These are phyloP conservation scores for Suillus cothurnatus DNA, from an alignment of 768 basidiomycete genomes.

Conservation along the genomic window DNA sequence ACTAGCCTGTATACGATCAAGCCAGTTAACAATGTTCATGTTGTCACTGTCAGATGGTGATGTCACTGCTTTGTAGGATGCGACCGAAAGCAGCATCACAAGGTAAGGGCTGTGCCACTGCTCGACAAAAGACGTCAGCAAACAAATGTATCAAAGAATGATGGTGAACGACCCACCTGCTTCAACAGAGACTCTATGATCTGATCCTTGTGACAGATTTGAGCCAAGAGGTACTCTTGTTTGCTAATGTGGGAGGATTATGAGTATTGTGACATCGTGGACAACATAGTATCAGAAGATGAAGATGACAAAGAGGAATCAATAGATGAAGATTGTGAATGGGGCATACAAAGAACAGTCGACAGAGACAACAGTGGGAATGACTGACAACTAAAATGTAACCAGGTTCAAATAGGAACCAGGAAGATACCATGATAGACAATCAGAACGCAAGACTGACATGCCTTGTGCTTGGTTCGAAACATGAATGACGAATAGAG, in stretches of 20 bases:
- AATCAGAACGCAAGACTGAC: not conserved
- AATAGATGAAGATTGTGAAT: constrained; percentile 22
- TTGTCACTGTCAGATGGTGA: constrained; percentile 75
- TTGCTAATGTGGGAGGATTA: constrained; percentile 54
- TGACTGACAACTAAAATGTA: not conserved
- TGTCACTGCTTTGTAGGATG: constrained; percentile 76
- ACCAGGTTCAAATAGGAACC: not conserved
- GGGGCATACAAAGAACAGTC: constrained; percentile 7
- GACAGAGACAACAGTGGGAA: not conserved
- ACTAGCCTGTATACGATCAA: constrained; percentile 67
- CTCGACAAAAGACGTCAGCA: constrained; percentile 11
- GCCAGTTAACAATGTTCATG: constrained; percentile 69
- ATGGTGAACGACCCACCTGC: constrained; percentile 49
- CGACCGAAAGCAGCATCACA: constrained; percentile 78
- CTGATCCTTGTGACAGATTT: constrained; percentile 85
- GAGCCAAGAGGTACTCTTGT: constrained; percentile 82
- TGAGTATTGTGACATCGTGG: constrained; percentile 26
- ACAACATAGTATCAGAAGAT: constrained; percentile 42
- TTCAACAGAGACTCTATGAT: constrained; percentile 86
- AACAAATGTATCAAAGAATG: not conserved
- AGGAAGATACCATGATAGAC: not conserved
- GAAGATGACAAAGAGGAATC: constrained; percentile 31
- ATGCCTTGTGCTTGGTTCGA: not conserved
- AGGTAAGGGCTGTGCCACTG: constrained; percentile 81
- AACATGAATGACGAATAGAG: not conserved